These are phyloP conservation scores for Gamarada debralockiae DNA, from an alignment of 495 filamentous ascomycete genomes.

Conservation along the genomic window DNA sequence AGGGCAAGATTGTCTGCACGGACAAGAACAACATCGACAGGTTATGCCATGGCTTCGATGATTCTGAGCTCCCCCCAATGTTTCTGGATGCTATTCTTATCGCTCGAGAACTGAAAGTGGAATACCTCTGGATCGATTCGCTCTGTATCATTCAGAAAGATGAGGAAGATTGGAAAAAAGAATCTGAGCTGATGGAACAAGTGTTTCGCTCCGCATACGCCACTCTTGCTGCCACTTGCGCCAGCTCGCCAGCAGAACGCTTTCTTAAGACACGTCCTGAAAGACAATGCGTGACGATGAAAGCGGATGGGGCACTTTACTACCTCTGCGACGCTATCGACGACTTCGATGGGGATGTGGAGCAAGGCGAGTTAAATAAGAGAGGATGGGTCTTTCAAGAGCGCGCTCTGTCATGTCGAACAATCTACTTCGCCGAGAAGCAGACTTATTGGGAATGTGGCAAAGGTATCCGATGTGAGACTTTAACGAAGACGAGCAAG, in stretches of 20 bases:
- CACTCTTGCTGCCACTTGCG: slow-evolving; percentile 31
- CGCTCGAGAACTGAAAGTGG: background rate
- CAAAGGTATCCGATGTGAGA: slow-evolving; percentile 30
- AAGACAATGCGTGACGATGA: background rate
- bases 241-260: slow-evolving; percentile 13
- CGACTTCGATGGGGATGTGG: slow-evolving; percentile 31
- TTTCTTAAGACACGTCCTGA: slow-evolving; percentile 21
- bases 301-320: background rate
- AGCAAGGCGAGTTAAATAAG: slow-evolving; percentile 27
- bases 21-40: slow-evolving; percentile 12
- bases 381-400: slow-evolving; percentile 42
- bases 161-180: background rate
- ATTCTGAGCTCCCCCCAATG: background rate
- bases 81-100: slow-evolving; percentile 1
- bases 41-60: slow-evolving; percentile 9
- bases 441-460: slow-evolving; percentile 44
- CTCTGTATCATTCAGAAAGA: too few species aligned
- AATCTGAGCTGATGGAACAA: slow-evolving; percentile 18
- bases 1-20: slow-evolving; percentile 6
- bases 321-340: slow-evolving; percentile 26
- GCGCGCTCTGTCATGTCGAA: slow-evolving; percentile 33
- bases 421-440: slow-evolving; percentile 36
- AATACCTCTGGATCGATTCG: background rate
- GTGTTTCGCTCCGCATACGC: slow-evolving; percentile 33
- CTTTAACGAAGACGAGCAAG: slow-evolving; percentile 3